These are phyloP conservation scores for Boletus reticulatus DNA, from an alignment of 768 basidiomycete genomes.

Conservation along the genomic window DNA sequence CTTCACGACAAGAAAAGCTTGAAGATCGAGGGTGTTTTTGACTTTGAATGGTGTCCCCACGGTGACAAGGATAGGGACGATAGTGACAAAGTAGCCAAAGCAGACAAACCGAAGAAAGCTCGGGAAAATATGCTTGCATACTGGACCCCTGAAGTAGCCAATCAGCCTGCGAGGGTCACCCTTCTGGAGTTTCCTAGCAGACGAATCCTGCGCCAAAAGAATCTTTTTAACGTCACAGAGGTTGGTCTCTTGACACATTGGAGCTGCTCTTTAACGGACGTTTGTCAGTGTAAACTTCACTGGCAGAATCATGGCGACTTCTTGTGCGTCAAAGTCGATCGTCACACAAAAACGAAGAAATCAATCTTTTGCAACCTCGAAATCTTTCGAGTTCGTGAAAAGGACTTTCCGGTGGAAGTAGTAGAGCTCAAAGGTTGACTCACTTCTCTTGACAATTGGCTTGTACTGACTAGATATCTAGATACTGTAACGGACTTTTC, in stretches of 20 bases:
- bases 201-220: constrained; percentile 85
- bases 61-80: constrained; percentile 88
- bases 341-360: constrained; percentile 98
- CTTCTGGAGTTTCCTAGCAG: constrained; percentile 87
- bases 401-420: constrained; percentile 96
- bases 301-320: constrained; percentile 99
- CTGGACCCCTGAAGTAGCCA: constrained; percentile 96
- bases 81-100: constrained; percentile 40
- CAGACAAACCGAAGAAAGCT: constrained; percentile 57
- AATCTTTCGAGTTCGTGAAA: constrained; percentile 96
- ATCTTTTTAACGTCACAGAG: constrained; percentile 96
- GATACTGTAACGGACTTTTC: constrained; percentile 95
- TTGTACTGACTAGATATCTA: constrained; percentile 30
- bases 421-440: constrained; percentile 88
- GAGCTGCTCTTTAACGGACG: background rate
- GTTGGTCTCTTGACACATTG: constrained; percentile 43
- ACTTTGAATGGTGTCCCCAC: constrained; percentile 98
- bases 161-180: constrained; percentile 97
- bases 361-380: constrained; percentile 98
- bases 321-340: constrained; percentile 98
- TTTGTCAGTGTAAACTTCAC: constrained; percentile 84
- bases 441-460: background rate
- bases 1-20: constrained; percentile 94
- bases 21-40: constrained; percentile 95
- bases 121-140: constrained; percentile 94